These are phyloP conservation scores for Flaveria bidentis DNA, from an alignment of 129 eudicot species.

Conservation along the genomic window DNA sequence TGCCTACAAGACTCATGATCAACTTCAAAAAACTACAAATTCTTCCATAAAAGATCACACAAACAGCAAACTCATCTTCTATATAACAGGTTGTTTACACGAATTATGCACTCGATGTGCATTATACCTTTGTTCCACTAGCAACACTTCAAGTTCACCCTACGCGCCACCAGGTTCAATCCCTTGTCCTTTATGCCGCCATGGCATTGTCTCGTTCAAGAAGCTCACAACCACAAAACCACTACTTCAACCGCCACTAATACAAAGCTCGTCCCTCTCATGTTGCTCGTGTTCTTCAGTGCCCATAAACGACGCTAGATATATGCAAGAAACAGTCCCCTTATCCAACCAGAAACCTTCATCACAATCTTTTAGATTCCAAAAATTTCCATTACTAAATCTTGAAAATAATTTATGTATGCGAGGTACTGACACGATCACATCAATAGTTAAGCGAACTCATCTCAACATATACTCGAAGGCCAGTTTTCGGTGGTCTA, in stretches of 20 bases:
- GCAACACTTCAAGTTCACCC: constrained; percentile 44
- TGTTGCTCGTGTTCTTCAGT: constrained; percentile 44
- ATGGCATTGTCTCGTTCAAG: constrained; percentile 64
- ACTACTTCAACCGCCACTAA: constrained; percentile 40
- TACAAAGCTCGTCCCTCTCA: constrained; percentile 31
- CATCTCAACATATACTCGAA: constrained; percentile 35
- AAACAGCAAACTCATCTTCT: background rate
- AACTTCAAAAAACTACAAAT: background rate
- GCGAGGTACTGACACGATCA: constrained; percentile 51
- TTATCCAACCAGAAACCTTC: constrained; percentile 51
- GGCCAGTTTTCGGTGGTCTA: constrained; percentile 61
- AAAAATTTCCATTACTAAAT: constrained; percentile 48
- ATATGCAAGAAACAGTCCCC: constrained; percentile 49
- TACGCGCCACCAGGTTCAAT: constrained; percentile 88
- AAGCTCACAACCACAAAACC: constrained; percentile 55
- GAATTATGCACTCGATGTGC: constrained; percentile 87
- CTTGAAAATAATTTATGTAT: constrained; percentile 53
- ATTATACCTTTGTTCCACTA: constrained; percentile 70
- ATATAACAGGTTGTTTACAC: constrained; percentile 68
- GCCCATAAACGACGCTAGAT: constrained; percentile 21
- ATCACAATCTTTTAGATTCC: constrained; percentile 63
- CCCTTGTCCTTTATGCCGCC: constrained; percentile 91
- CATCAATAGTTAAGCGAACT: constrained; percentile 42
- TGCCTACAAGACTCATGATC: background rate
- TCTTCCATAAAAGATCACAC: background rate